Base-by-base conservation (phyloP, 2,329 filamentous ascomycete genomes). In the Talaromyces sp. region DNA sequence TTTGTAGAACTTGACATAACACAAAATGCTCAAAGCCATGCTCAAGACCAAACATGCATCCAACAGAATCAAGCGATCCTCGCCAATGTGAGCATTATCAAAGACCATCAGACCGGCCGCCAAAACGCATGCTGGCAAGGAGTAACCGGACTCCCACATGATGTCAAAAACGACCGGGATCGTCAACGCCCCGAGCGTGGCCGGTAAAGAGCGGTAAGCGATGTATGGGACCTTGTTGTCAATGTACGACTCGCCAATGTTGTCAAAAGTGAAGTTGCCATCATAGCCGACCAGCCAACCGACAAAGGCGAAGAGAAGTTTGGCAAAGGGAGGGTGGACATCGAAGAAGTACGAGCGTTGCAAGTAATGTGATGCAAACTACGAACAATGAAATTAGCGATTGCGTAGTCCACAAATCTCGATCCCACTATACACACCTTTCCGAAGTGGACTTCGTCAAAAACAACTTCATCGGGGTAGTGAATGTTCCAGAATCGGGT, bases 101-200 rank as follows among this genome's bases (percentile, higher is more conserved):
- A 99, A 90, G 50, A 99, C 88, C 65, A 99, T 83, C 38, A 99
- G 81, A 29, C 90, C 87, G 43, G 95, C 86, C 7, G 95, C 91
- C 60, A 97, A 82, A 59, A 98, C 81, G 74, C 91, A 96, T 60
- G 95, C 95, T 11, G 95, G 95, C 49, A 99, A 82, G 65, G 91
- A 96, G 79, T 99, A 99, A 64, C 93, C 95, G 55, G 95, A 98
- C 78, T 99, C 95, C 95, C 95, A 99, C 95, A 99, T 99, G 77
- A 96, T 99, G 73, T 96, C 80, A 77, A 96, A 99, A 60, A 91
- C 88, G 54, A 93, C 89, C n/a, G 93, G 89, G 56, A 99, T 91
- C 11, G 95, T 99, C 67, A 99, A 81, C 60, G 95, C 89, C 66
- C 95, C 95, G 68, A 98, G 86, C 55, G 95, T 85, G 62, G 95